Evolutionary conservation across 805 yeast genomes (phyloP), one percentile per base, ranked within the genome.

Genomic region (Lipomyces starkeyi): DNA sequence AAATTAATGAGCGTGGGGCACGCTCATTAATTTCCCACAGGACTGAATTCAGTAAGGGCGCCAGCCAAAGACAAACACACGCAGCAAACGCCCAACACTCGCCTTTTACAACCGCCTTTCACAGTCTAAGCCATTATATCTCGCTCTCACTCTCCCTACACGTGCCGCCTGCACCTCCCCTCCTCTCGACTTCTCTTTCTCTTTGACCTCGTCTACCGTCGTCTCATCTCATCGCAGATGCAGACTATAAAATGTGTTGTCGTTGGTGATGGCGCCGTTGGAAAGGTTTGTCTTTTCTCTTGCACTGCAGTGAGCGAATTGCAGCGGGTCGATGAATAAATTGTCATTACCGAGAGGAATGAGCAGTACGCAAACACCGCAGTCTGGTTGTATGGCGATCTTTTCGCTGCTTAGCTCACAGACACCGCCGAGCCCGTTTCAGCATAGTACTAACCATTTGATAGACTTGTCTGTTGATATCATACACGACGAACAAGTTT

Each of bases 251-350:
- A 94, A 82, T 95, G 98, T 85, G 98, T 95, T 73, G 98, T 94
- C 73, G 98, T 95, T 65, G 99, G 99, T 73, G 99, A 95, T 82
- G 99, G 99, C 91, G 98, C 98, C 74, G 98, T 95, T 72, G 99
- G 99, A 75, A 94, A 93, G 78, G 84, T 82, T 67, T 63, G 83
- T 25, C 22, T 62, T 1, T 29, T 6, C 35, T 29, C 34, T 53
- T 25, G 56, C 8, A 27, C 9, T 22, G 5, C 27, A 34, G 6
- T 49, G 8, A 17, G 20, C n/a, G 7, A 17, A 22, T 43, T 6
- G 49, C 20, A 14, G 49, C 20, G 20, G n/a, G 8, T 17, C 40
- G 40, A 35, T 13, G 40, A 35, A 11, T 35, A 37, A 37, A 9
- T 13, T 4, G 6, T 1, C 14, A 11, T 37, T 37, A 4, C 43